Base-by-base conservation (phyloP, 129 eudicot species). In the Flaveria sonorensis region DNA sequence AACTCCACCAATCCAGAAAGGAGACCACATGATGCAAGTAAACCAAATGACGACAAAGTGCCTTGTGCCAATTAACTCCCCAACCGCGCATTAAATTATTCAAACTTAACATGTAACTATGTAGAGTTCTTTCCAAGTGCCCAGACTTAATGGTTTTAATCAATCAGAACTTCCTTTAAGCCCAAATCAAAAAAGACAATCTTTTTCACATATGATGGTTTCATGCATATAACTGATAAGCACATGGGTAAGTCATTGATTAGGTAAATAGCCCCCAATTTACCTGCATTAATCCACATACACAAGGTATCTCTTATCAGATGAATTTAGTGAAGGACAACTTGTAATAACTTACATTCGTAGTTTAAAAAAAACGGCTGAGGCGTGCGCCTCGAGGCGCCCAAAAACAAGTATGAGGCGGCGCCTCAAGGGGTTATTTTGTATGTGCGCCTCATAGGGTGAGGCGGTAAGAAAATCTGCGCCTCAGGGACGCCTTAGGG, bases 281-380 rank as follows among this genome's bases (percentile, higher is more conserved):
- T 92, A 92, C 97, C 97, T 92, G 96, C 93, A 82, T 20, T 61
- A 78, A 55, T 80, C 57, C 55, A 73, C 69, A 72, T 10, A 78
- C 77, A 46, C 20, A 45, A 28, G 1, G 30, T 53, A 56, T 43
- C 68, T n/a, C 52, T 60, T 32, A 26, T 65, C 68, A 76, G 57
- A 64, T 16, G 10, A 70, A 30, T 26, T 8, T 11, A 14, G 6
- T 28, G 14, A 13, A 26, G 68, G 4, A 60, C 4, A 57, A 26
- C 10, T 4, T 61, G 40, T 61, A 61, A 42, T 4, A 61, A 61
- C 40, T 61, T 4, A n/a, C n/a, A n/a, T n/a, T n/a, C n/a, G n/a
- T n/a, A n/a, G n/a, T n/a, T n/a, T n/a, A n/a, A n/a, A n/a, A n/a
- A n/a, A n/a, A n/a, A n/a, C n/a, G n/a, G n/a, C n/a, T n/a, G n/a